Evolutionary conservation across 345 rosid genomes (phyloP).

Genomic region (Triadica sebifera): DNA sequence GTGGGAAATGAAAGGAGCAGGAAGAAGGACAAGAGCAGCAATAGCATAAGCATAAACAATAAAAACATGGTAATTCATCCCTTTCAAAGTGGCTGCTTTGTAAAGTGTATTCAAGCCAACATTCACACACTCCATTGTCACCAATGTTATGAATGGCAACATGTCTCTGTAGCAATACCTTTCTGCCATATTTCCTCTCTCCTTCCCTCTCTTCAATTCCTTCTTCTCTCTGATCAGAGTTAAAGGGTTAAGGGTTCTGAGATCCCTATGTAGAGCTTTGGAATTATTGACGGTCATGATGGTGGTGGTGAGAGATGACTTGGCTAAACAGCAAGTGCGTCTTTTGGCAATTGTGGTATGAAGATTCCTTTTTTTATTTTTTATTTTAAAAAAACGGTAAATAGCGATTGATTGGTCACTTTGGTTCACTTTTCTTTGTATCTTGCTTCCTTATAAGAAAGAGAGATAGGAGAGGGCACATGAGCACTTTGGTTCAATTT

Average conservation of each 20-base stretch:
- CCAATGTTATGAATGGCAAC: conserved; percentile 11
- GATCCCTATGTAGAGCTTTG: background rate
- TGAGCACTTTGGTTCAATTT: background rate
- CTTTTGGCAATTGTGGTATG: too few relatives aligned
- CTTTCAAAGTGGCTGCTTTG: conserved; percentile 75
- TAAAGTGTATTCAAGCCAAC: conserved; percentile 61
- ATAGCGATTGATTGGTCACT: background rate
- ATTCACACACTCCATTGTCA: conserved; percentile 22
- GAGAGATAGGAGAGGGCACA: background rate
- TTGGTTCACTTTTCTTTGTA: background rate
- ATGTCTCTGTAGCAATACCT: conserved; percentile 6
- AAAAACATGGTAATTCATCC: conserved; percentile 77
- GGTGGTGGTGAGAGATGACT: background rate
- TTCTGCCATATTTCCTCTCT: conserved; percentile 12
- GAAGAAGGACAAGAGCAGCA: conserved; percentile 86
- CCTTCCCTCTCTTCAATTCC: too few relatives aligned
- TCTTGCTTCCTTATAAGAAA: background rate
- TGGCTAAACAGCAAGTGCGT: conserved; percentile 1
- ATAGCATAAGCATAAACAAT: conserved; percentile 71
- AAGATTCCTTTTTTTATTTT: background rate
- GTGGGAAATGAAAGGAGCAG: conserved; percentile 71
- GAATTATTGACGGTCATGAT: background rate
- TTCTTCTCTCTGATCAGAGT: background rate
- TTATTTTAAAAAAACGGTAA: too few relatives aligned
- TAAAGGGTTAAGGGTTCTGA: background rate